Base-by-base conservation (phyloP, 495 filamentous ascomycete genomes). In the Penicillium simplicissimum region DNA sequence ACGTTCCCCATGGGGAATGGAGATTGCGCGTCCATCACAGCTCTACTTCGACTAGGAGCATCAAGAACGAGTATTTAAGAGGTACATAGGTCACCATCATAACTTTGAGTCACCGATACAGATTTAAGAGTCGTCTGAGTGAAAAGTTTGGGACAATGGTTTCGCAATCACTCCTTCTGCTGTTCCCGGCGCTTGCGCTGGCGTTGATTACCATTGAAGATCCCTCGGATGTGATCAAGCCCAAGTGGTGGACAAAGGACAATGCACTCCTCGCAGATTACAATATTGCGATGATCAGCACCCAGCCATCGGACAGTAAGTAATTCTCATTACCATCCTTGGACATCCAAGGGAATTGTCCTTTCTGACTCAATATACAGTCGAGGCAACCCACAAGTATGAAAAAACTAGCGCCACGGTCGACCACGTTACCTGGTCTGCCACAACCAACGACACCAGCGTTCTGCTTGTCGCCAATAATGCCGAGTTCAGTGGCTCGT, bases 391-490 rank as follows among this genome's bases (percentile, higher is more conserved):
- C 36, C 60, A 59, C 37, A 62, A 38, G 19, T 28, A 60, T 21
- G 35, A 64, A 3, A 58, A 45, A 0, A 47, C 59, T 23, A 58
- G 36, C 19, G 42, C 53, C 15, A 55, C 28, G 13, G 58, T 55
- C 1, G 28, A 67, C 45, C 61, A 67, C 33, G 42, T 52, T 28
- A 59, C 59, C 10, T 64, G 58, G 58, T 59, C 51, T 14, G 65
- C 62, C 19, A 61, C 62, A 11, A 52, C 61, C 11, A 67, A 67
- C n/a, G 65, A 67, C 15, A 67, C 58, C 25, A 64, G 58, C 42
- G 65, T 67, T 6, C 40, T 67, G 11, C 49, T 67, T 4, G 59
- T 64, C 5, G 31, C 65, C 1, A 43, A 64, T 1, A 37, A 42
- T 8, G 62, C 55, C 25, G 49, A 55, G 2, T 60, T 67, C 43